Evolutionary conservation across 1,284 basidiomycete genomes (phyloP).

Genomic region (Inonotus obliquus): DNA sequence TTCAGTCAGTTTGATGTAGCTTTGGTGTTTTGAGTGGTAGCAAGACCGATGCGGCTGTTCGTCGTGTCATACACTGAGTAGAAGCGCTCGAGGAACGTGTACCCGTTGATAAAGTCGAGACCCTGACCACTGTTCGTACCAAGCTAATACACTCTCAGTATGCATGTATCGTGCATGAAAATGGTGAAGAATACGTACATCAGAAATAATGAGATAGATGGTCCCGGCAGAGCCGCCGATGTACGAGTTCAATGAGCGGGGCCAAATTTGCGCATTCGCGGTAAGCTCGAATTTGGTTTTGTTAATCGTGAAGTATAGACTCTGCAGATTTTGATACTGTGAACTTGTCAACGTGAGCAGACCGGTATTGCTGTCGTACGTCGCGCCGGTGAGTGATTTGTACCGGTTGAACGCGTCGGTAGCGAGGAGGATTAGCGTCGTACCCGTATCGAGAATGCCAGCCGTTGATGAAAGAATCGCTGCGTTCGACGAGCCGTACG

Average conservation of each 20-base stretch:
- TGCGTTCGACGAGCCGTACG: conserved; percentile 13
- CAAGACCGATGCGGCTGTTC: conserved; percentile 43
- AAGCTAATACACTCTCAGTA: conserved; percentile 4
- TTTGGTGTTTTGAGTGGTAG: conserved; percentile 38
- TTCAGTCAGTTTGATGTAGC: conserved; percentile 36
- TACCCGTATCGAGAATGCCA: conserved; percentile 26
- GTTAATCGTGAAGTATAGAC: conserved; percentile 20
- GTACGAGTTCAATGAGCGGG: conserved; percentile 17
- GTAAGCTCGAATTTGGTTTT: conserved; percentile 19
- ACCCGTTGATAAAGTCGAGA: conserved; percentile 29
- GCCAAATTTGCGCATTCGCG: conserved; percentile 21
- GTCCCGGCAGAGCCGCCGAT: conserved; percentile 15
- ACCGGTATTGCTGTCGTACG: conserved; percentile 18
- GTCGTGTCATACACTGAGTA: no score
- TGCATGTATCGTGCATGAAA: neutral
- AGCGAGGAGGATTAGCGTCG: conserved; percentile 20
- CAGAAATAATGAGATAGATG: conserved; percentile 21
- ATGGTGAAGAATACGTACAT: conserved; percentile 10
- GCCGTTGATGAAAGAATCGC: conserved; percentile 21
- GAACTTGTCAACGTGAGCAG: conserved; percentile 18
- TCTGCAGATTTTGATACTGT: conserved; percentile 18
- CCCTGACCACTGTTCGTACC: conserved; percentile 23
- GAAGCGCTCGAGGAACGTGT: neutral
- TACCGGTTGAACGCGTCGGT: conserved; percentile 20
- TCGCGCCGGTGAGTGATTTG: conserved; percentile 15